Evolutionary conservation across 306 rosid genomes (phyloP).

Genomic region (barrel medic (Medicago truncatula)): MtrunA17r5.0-ANR NC_053048.1:606001-606500

Average conservation of each 20-base stretch:
- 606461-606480: conserved; percentile 87
- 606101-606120: conserved; percentile 12
- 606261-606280: conserved; percentile 28
- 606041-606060: neutral
- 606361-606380: conserved; percentile 92
- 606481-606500: conserved; percentile 91
- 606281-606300: conserved; percentile 38
- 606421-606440: conserved; percentile 99
- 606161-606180: neutral
- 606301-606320: conserved; percentile 31
- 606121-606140: neutral
- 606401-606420: conserved; percentile 94
- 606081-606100: neutral
- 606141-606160: neutral
- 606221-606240: conserved; percentile 19
- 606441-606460: conserved; percentile 93
- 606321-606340: conserved; percentile 94
- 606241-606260: conserved; percentile 8
- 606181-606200: neutral
- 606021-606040: neutral
- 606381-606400: conserved; percentile 93
- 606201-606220: neutral
- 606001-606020: neutral
- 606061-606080: neutral
- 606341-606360: conserved; percentile 88